Evolutionary conservation across 1,139 yeast genomes (phyloP), one percentile per base, ranked within the genome.

Genomic region (Dujonia santamariae): DNA sequence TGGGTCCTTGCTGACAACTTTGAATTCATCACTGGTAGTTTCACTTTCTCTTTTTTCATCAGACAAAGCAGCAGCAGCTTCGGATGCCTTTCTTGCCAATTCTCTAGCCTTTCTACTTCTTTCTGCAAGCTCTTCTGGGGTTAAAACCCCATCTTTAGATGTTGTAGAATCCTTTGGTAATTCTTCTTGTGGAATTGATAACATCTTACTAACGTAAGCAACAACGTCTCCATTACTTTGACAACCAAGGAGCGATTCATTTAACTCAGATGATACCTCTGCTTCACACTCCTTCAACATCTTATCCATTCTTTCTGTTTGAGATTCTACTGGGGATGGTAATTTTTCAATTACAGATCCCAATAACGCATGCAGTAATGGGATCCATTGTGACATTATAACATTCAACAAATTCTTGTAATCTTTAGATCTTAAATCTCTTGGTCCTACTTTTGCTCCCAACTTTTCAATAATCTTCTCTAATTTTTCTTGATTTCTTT

Each of bases 381-480:
- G 97, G 18, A 94, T 67, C 97, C 98, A 94, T 52, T 90, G 97
- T 1, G 88, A 77, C 78, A 90, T 79, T 8, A 94, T 76, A n/a
- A 78, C 65, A 37, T 72, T 73, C 26, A 88, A 59, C 29, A 87
- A 58, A 32, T 66, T 66, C 45, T 79, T 80, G 36, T 78, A 67
- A 51, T 92, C 97, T 51, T 84, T 87, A 1, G 96, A 79, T 37
- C 85, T 71, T 39, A 88, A 54, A 43, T 90, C 97, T 41, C 96
- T 68, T 2, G 94, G 87, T 1, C 72, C 56, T 1, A 92, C 61
- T 44, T 80, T 82, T 26, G 88, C 72, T 13, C 78, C 78, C 34
- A 94, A 63, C 17, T 92, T 78, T 28, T 66, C 68, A 12, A 85
- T 80, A 34, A 94, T 87, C 50, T 85, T 88, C 37, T 77, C 84